A percentile compares a stretch with the other conserved stretches of the same genome.
Conservation (phyloP, 306 rosid genomes). For the Fragaria ananassa region DNA sequence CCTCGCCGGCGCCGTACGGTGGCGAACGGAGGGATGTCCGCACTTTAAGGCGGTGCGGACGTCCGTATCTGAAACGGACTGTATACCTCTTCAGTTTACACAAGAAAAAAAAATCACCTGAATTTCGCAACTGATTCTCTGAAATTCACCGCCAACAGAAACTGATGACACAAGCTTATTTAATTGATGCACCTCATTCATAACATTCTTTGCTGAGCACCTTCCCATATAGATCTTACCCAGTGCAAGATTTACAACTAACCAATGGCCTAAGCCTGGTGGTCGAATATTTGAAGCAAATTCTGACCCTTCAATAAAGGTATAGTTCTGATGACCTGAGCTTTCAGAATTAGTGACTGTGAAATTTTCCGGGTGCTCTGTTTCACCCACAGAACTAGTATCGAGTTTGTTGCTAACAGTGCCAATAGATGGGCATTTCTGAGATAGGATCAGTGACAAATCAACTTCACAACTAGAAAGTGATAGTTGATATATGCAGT, state of each 20-base stretch:
- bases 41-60: too few species aligned
- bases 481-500: conserved; percentile 61
- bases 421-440: conserved; percentile 39
- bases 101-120: conserved; percentile 51
- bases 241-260: conserved; percentile 44
- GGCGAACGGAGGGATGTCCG: too few species aligned
- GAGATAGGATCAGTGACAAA: conserved; percentile 33
- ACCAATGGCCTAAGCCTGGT: conserved; percentile 45
- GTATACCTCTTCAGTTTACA: conserved; percentile 13
- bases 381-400: conserved; percentile 33
- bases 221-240: conserved; percentile 54
- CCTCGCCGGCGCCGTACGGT: too few species aligned
- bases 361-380: conserved; percentile 35
- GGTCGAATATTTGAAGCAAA: conserved; percentile 32
- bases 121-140: conserved; percentile 48
- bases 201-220: conserved; percentile 52
- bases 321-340: conserved; percentile 33
- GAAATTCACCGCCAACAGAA: conserved; percentile 66
- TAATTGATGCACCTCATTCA: conserved; percentile 49
- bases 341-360: conserved; percentile 33
- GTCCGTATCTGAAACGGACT: too few species aligned
- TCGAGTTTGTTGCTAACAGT: conserved; percentile 27
- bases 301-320: conserved; percentile 29
- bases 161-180: conserved; percentile 48
- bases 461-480: conserved; percentile 48